Base-by-base conservation (phyloP, 2,329 filamentous ascomycete genomes). In the Fusarium coicis region DNA sequence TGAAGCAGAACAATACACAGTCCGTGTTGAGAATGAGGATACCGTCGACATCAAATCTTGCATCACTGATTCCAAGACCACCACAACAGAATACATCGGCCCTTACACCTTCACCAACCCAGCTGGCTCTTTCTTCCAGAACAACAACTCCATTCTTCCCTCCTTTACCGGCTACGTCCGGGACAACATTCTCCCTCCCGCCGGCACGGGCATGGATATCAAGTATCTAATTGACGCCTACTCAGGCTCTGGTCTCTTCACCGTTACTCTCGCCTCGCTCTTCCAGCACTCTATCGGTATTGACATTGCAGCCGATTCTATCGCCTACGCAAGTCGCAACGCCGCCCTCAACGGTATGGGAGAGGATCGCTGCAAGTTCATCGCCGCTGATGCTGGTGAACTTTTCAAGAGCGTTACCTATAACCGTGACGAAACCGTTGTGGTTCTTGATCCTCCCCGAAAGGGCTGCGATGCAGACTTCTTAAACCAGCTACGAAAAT, bases 101-200 rank as follows among this genome's bases (percentile, higher is more conserved):
- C 85, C 91, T 81, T 96, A 93, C 85, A 86, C 91, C 79, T 97
- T 99, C 84, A 92, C 92, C 81, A 98, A 97, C 84, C 94, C 93
- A 6, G 96, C 96, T 16, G 95, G 95, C 67, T 91, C 94, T 58
- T 99, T 99, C 86, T 99, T 99, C 89, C 96, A 99, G 81, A 99
- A 99, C 87, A 99, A 99, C 88, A 98, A 98, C 86, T 97, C 95
- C 62, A 98, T 99, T 83, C 91, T 99, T 30, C 91, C 93, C 36
- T 84, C 86, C 21, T 97, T 98, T 83, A 97, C 95, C 19, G 88
- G 90, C 74, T 97, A 97, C 85, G 93, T 98, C 80, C 93, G 94
- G 71, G 87, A 93, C 42, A 89, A 93, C 81, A 93, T 96, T 78
- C 86, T 95, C 4, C 91, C 91, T 0, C 83, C 87, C 6, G 63